Conservation (phyloP, 129 eudicot species). For the Flaveria ramosissima region DNA sequence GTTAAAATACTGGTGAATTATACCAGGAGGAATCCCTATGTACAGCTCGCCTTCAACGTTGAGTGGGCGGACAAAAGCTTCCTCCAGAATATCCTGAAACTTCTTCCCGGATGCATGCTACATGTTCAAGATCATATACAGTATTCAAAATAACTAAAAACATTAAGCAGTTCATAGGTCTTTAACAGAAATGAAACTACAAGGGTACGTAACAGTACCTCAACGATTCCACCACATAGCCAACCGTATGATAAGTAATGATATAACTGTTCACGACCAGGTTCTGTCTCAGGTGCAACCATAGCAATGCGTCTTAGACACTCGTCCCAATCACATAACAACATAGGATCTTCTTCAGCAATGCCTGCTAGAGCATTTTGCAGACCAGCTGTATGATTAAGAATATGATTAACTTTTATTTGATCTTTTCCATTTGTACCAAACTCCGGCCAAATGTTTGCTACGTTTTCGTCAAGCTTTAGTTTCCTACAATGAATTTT, state of each 20-base stretch:
- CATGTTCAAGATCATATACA: slow-evolving; percentile 15
- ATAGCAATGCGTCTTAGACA: slow-evolving; percentile 60
- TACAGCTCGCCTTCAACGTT: slow-evolving; percentile 85
- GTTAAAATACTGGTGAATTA: slow-evolving; percentile 1
- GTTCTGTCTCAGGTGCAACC: slow-evolving; percentile 73
- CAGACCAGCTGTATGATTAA: slow-evolving; percentile 91
- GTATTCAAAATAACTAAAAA: background rate
- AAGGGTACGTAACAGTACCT: slow-evolving; percentile 44
- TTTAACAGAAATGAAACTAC: background rate
- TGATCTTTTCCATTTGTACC: slow-evolving; percentile 67
- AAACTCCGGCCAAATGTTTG: slow-evolving; percentile 85
- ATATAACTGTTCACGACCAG: slow-evolving; percentile 78
- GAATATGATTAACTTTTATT: slow-evolving; percentile 94
- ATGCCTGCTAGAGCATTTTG: slow-evolving; percentile 73
- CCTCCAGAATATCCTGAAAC: slow-evolving; percentile 91
- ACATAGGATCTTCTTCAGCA: slow-evolving; percentile 64
- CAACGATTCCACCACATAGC: slow-evolving; percentile 93
- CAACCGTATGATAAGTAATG: slow-evolving; percentile 94
- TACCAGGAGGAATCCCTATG: slow-evolving; percentile 96
- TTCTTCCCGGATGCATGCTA: slow-evolving; percentile 88
- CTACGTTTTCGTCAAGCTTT: slow-evolving; percentile 76
- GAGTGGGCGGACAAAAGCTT: slow-evolving; percentile 79
- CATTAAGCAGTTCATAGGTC: background rate
- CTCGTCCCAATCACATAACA: slow-evolving; percentile 74
- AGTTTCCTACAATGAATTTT: slow-evolving; percentile 56